phyloP scores from a whole-genome alignment of 805 yeast genomes.

The Spathaspora passalidarum region DNA sequence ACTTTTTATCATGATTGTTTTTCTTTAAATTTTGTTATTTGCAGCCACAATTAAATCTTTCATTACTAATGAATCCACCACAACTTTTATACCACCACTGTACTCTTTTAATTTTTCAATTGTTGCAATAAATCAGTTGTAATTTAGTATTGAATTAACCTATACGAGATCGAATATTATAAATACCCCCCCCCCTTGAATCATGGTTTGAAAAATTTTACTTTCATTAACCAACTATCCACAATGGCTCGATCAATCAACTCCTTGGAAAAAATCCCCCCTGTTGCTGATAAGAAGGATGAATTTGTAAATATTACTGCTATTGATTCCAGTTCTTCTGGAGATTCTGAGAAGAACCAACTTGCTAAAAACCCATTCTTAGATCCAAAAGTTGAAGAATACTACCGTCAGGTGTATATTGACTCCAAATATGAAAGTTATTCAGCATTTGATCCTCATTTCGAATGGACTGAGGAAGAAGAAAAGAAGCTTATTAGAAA shows the following conservation, averaged over 20 bases:
- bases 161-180: background rate
- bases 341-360: background rate
- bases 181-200: background rate
- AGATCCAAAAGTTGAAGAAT: conserved; percentile 9
- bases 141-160: no score
- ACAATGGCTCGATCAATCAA: background rate
- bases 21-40: background rate
- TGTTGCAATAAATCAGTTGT: no score
- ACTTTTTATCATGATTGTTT: background rate
- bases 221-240: background rate
- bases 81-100: background rate
- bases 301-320: background rate
- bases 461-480: conserved; percentile 53
- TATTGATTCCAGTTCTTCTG: conserved; percentile 2
- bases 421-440: conserved; percentile 50
- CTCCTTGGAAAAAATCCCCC: background rate
- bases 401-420: conserved; percentile 13
- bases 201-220: background rate
- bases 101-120: background rate
- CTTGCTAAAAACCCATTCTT: conserved; percentile 8
- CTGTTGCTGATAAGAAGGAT: background rate
- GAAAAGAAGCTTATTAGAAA: conserved; percentile 50
- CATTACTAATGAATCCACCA: background rate
- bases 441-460: conserved; percentile 53
- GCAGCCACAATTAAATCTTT: background rate